Evolutionary conservation across 1,139 yeast species (phyloP).

Genomic region (Nakaseomyces kungkrabaensis): DNA sequence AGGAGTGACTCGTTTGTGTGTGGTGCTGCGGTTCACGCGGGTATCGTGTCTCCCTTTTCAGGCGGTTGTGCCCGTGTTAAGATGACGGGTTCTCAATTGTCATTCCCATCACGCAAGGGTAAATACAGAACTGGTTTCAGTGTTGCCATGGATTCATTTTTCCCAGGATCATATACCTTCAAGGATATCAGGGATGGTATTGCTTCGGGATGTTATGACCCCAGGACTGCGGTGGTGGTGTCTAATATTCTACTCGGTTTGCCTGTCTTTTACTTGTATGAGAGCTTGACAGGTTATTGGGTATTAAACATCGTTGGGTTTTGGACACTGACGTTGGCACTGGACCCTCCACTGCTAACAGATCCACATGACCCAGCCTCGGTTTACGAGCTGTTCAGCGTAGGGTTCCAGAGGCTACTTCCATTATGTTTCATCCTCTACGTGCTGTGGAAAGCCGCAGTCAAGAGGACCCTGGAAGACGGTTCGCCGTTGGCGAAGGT

Average conservation of each 20-base stretch:
- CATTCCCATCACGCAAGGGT: constrained; percentile 41
- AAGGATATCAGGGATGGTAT: constrained; percentile 30
- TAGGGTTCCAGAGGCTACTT: constrained; percentile 63
- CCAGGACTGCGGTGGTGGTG: constrained; percentile 46
- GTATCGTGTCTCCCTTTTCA: constrained; percentile 54
- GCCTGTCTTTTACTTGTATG: constrained; percentile 48
- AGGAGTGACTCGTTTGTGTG: constrained; percentile 87
- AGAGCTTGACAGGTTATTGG: constrained; percentile 56
- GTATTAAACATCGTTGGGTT: constrained; percentile 57
- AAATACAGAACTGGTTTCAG: constrained; percentile 43
- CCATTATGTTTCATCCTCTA: constrained; percentile 67
- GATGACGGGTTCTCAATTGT: constrained; percentile 44
- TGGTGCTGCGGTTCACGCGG: constrained; percentile 85
- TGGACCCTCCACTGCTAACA: constrained; percentile 69
- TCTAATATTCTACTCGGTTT: constrained; percentile 51
- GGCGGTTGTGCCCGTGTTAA: constrained; percentile 78
- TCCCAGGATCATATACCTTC: constrained; percentile 66
- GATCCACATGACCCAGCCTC: constrained; percentile 46
- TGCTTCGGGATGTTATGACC: constrained; percentile 50
- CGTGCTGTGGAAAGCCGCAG: constrained; percentile 58
- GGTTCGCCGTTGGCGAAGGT: constrained; percentile 45
- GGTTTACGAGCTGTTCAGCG: constrained; percentile 52
- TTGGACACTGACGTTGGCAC: constrained; percentile 72
- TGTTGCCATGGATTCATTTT: constrained; percentile 56
- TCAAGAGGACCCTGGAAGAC: constrained; percentile 32